Conservation (phyloP, 192 early-diverging fungal species). For the Phycomyces blakesleeanus region DNA sequence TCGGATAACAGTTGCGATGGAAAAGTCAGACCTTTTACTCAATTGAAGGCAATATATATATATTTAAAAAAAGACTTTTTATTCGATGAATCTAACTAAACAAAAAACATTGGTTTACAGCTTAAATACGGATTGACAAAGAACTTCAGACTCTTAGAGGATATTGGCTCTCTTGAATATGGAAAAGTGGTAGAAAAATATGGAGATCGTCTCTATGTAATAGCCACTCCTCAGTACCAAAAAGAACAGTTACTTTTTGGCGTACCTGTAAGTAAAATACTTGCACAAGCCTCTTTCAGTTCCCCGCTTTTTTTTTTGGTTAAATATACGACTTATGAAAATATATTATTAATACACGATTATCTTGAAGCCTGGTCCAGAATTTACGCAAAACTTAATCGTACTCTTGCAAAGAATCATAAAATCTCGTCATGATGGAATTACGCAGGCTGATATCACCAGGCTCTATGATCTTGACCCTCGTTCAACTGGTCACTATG, state of each 20-base stretch:
- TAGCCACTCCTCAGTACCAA: slow-evolving; percentile 13
- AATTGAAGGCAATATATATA: neutral
- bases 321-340: too few relatives aligned
- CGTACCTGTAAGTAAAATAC: slow-evolving; percentile 26
- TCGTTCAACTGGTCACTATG: slow-evolving; percentile 20
- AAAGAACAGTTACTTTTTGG: slow-evolving; percentile 13
- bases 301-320: too few relatives aligned
- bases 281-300: too few relatives aligned
- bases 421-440: neutral
- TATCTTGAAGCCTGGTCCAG: slow-evolving; percentile 12
- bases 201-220: slow-evolving; percentile 1
- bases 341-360: too few relatives aligned
- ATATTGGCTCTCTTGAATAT: neutral
- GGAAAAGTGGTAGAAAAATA: slow-evolving; percentile 8
- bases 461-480: slow-evolving; percentile 4
- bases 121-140: neutral
- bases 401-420: slow-evolving; percentile 4
- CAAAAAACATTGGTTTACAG: neutral
- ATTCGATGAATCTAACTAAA: neutral
- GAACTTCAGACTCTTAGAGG: neutral
- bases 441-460: slow-evolving; percentile 18
- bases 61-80: neutral
- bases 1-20: neutral
- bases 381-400: slow-evolving; percentile 4
- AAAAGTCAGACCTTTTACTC: neutral